Evolutionary conservation across 2,329 filamentous ascomycete genomes (phyloP), one percentile per base, ranked within the genome.

Genomic region (Aspergillus nomiae): DNA sequence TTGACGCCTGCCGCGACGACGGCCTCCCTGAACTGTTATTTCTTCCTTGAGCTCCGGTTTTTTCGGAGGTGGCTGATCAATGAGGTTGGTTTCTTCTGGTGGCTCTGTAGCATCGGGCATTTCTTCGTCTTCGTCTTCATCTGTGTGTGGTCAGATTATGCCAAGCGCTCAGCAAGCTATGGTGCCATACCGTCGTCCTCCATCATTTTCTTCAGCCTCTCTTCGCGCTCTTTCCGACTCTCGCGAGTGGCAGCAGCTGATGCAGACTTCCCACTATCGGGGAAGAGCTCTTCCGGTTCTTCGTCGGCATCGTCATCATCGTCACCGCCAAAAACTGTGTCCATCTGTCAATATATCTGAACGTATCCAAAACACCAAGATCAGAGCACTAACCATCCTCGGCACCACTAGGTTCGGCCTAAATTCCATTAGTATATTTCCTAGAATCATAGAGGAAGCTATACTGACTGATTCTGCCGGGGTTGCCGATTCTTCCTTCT

Each of bases 1-100:
- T 70, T 90, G 87, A 69, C 94, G 86, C 74, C 87, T 89, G 36
- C 92, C 92, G 66, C 93, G 87, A 63, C 91, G 85, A 45, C 92
- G 86, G 0, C 90, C 91, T 61, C 85, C 87, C 64, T 83, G 78
- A 2, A 84, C 78, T 1, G 84, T 85, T 8, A 89, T 79, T 7
- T 86, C 79, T 61, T 75, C 74, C 63, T 77, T 77, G 63, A 85
- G 84, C 32, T 83, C 75, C 1, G 81, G 77, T 59, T 85, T 81
- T 57, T 81, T 76, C n/a, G 82, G 65, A 26, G 71, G 70, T 12
- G 77, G 70, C 57, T 74, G 67, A 32, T 74, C 74, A 32, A 73
- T 74, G 34, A 78, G 74, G 26, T 79, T 76, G 4, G 78, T 69
- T 63, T 77, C 75, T 59, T 76, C 71, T 26, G 60, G 48, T 51